Base-by-base conservation (phyloP, 805 yeast genomes). In the Yarrowia osloensis region DNA sequence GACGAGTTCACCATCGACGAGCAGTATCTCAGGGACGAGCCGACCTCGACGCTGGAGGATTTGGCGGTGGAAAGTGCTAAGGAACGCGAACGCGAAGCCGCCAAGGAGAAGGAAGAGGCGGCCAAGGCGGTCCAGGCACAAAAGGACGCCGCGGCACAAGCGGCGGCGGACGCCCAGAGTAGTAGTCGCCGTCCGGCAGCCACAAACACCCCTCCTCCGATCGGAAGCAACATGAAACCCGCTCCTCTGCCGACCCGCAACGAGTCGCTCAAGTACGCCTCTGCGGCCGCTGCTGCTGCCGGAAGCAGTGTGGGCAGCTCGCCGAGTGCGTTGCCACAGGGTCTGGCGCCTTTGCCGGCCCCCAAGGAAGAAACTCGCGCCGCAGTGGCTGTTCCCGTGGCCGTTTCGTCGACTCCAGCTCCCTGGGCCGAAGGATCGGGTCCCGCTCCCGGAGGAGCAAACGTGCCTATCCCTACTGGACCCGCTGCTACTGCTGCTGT, bases 201-300 rank as follows among this genome's bases (percentile, higher is more conserved):
- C 6, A 24, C 59, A 39, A 44, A 40, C 70, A 67, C 72, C 2
- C 63, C 77, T 13, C 55, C 74, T 2, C 66, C 71, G 8, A 50
- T 71, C 3, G 65, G 72, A 26, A 66, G 70, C 37, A 72, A 71
- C 28, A 74, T 72, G 70, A 84, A 83, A 72, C 88, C 88, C 0
- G 86, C 88, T 1, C 77, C 84, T 3, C 78, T 84, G 6, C 88
- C 88, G 13, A 75, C 81, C 0, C 82, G 80, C 62, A 85, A 86
- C 9, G 79, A 82, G 9, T 85, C 70, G 57, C 75, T 85, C 65
- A 85, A 85, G 72, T 85, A 87, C 80, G 80, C 88, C 0, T 78
- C 85, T 1, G 85, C 86, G 8, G 85, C 84, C 3, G 84, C 81
- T 2, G 82, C 75, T 1, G 66, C 73, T 6, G 72, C 76, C 9